Evolutionary conservation across 2,329 filamentous ascomycete genomes (phyloP).

Genomic region (Talaromyces amestolkiae): DNA sequence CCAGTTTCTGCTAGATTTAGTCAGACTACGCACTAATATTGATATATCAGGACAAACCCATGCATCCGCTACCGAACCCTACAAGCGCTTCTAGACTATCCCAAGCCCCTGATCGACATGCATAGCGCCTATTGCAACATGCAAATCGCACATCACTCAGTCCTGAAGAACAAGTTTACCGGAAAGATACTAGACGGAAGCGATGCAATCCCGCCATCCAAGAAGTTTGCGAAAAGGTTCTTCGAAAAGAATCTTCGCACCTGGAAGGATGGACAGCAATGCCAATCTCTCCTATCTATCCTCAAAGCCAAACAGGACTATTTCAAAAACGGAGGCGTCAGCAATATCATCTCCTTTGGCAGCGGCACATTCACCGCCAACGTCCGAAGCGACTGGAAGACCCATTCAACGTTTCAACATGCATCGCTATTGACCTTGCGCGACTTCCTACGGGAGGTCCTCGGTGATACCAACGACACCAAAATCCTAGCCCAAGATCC

Average conservation of each 20-base stretch:
- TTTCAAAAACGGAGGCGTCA: not conserved
- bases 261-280: not conserved
- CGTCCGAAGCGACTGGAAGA: not conserved
- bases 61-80: not conserved
- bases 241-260: not conserved
- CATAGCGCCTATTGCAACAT: not conserved
- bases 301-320: not conserved
- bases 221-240: not conserved
- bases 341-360: constrained; percentile 4
- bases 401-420: not conserved
- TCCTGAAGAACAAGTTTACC: not conserved
- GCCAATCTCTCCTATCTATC: not conserved
- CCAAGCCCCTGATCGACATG: not conserved
- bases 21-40: too few relatives aligned
- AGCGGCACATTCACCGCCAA: not conserved
- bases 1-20: too few relatives aligned
- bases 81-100: not conserved
- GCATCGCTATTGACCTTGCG: constrained; percentile 1
- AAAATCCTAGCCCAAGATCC: not conserved
- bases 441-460: not conserved
- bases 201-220: not conserved
- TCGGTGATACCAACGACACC: not conserved
- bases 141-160: not conserved
- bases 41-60: not conserved
- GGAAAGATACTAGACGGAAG: not conserved